Evolutionary conservation across 2,329 filamentous ascomycete genomes (phyloP).

Genomic region (Cytospora leucostoma): DNA sequence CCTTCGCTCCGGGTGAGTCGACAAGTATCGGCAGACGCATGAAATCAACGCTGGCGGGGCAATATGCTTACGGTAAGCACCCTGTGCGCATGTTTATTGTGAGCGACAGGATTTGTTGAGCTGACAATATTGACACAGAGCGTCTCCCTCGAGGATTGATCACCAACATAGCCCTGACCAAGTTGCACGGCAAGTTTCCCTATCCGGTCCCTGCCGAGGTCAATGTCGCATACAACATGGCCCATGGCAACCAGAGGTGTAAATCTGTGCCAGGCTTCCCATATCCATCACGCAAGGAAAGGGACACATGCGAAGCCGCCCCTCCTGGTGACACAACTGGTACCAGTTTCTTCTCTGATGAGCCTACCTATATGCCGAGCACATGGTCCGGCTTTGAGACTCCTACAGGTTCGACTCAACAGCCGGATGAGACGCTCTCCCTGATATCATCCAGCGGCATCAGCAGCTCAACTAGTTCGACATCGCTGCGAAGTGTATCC

Average conservation of each 20-base stretch:
- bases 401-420: background rate
- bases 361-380: slow-evolving; percentile 14
- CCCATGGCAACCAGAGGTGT: slow-evolving; percentile 19
- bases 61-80: slow-evolving; percentile 9
- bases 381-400: slow-evolving; percentile 6
- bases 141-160: slow-evolving; percentile 12
- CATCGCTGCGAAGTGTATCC: too few species aligned
- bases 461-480: too few species aligned
- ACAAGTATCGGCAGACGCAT: slow-evolving; percentile 6
- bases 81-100: too few species aligned
- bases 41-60: slow-evolving; percentile 12
- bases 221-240: slow-evolving; percentile 22
- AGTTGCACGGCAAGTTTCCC: background rate
- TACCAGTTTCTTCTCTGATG: slow-evolving; percentile 1
- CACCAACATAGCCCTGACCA: background rate
- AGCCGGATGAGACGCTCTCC: too few species aligned
- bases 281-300: slow-evolving; percentile 7
- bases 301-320: background rate
- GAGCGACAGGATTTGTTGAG: too few species aligned
- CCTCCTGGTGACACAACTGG: slow-evolving; percentile 13
- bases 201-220: slow-evolving; percentile 4
- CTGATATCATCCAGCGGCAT: too few species aligned
- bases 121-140: background rate
- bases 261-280: slow-evolving; percentile 16
- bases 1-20: background rate